These are phyloP conservation scores for Nigrograna mackinnonii DNA, from an alignment of 2,329 filamentous ascomycete species.

Conservation along the genomic window DNA sequence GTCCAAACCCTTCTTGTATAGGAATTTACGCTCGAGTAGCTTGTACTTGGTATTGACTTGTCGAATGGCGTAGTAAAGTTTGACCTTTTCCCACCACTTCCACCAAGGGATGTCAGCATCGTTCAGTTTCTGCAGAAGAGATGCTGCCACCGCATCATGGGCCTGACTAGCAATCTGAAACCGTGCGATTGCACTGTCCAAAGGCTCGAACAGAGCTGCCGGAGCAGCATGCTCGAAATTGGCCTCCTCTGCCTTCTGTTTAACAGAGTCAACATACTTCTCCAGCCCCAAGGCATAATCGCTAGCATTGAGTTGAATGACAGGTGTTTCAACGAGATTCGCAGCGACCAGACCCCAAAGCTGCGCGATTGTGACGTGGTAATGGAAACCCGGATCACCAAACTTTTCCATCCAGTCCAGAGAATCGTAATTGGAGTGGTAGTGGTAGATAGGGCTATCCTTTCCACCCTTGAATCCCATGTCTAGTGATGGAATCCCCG, in stretches of 20 bases:
- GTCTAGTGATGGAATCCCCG: conserved; percentile 53
- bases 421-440: conserved; percentile 83
- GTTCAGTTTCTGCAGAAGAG: conserved; percentile 51
- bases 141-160: conserved; percentile 57
- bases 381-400: conserved; percentile 67
- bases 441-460: conserved; percentile 66
- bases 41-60: conserved; percentile 82
- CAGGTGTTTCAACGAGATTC: conserved; percentile 50
- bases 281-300: conserved; percentile 49
- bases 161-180: conserved; percentile 52
- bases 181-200: conserved; percentile 53
- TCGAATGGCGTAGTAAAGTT: conserved; percentile 65
- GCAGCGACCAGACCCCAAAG: conserved; percentile 51
- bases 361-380: conserved; percentile 57
- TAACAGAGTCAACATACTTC: conserved; percentile 47
- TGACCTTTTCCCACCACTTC: conserved; percentile 70
- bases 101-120: conserved; percentile 72
- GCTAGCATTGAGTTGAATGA: conserved; percentile 51
- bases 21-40: conserved; percentile 76
- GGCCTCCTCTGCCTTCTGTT: conserved; percentile 30
- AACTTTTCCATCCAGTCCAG: conserved; percentile 83
- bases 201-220: conserved; percentile 44
- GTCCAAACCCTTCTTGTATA: conserved; percentile 77
- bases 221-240: conserved; percentile 3
- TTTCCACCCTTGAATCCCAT: conserved; percentile 46